A percentile compares a stretch with the other conserved stretches of the same genome.
Conservation (phyloP, 225 moss, liverwort and hornwort genomes). For the Ulota crispa region DNA sequence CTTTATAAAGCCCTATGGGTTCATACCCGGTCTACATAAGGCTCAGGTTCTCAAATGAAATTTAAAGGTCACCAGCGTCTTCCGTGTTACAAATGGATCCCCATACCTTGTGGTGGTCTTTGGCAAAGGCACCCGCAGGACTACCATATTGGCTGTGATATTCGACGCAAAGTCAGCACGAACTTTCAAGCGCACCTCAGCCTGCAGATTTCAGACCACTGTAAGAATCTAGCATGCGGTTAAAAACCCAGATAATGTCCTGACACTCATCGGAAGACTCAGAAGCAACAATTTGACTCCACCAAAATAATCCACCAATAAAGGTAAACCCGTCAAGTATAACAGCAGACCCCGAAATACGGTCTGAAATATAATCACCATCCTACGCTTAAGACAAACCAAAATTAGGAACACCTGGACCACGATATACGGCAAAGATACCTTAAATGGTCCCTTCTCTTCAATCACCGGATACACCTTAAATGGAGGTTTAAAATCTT, state of each 20-base stretch:
- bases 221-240: background rate
- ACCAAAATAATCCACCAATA: background rate
- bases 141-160: slow-evolving; percentile 86
- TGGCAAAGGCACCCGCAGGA: slow-evolving; percentile 83
- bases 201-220: slow-evolving; percentile 49
- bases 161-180: slow-evolving; percentile 85
- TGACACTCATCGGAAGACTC: background rate
- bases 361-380: background rate
- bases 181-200: slow-evolving; percentile 85
- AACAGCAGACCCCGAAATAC: background rate
- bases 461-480: slow-evolving; percentile 93
- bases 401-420: background rate
- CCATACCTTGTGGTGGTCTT: slow-evolving; percentile 88
- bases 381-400: background rate
- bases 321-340: background rate
- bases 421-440: slow-evolving; percentile 24
- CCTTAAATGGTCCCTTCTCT: slow-evolving; percentile 98
- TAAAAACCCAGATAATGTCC: background rate
- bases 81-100: background rate
- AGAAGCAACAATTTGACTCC: background rate
- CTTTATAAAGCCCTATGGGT: background rate
- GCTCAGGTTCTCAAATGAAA: background rate
- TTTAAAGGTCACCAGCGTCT: background rate
- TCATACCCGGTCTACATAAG: background rate
- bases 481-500: slow-evolving; percentile 98